phyloP scores from a whole-genome alignment of 2,329 filamentous ascomycete species.

The Metarhizium humberi region DNA sequence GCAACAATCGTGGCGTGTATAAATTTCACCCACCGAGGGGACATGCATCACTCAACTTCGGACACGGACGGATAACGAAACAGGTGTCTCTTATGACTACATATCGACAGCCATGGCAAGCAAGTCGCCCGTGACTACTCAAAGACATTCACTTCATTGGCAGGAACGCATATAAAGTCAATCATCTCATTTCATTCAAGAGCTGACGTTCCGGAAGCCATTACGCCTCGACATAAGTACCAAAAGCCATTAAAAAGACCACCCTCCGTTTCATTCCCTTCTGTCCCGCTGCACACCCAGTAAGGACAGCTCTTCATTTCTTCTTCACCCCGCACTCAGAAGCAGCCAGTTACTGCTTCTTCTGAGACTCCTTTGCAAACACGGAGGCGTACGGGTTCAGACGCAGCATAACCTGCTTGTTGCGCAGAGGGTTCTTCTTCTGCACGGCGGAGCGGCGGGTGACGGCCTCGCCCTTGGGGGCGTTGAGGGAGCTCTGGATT shows the following conservation, averaged over 20 bases:
- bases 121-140: not conserved
- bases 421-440: slow-evolving; percentile 99
- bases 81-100: not conserved
- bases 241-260: not conserved
- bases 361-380: slow-evolving; percentile 61
- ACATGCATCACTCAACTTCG: not conserved
- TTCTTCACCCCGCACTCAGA: too few relatives aligned
- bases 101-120: not conserved
- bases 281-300: slow-evolving; percentile 30
- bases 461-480: slow-evolving; percentile 78
- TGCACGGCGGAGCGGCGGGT: slow-evolving; percentile 88
- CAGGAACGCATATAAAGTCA: slow-evolving; percentile 9
- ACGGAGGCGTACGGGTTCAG: slow-evolving; percentile 96
- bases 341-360: slow-evolving; percentile 21
- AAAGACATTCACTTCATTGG: not conserved
- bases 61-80: not conserved
- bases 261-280: not conserved
- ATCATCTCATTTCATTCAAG: slow-evolving; percentile 26
- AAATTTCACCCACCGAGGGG: too few relatives aligned
- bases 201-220: slow-evolving; percentile 26
- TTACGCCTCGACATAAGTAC: slow-evolving; percentile 20
- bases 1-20: too few relatives aligned
- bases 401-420: slow-evolving; percentile 97
- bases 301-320: slow-evolving; percentile 11
- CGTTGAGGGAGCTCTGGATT: slow-evolving; percentile 91